Percentiles rank a stretch among this genome's conserved stretches.
These are phyloP conservation scores for Scheffersomyces segobiensis DNA, from an alignment of 1,139 yeast genomes.

Conservation along the genomic window DNA sequence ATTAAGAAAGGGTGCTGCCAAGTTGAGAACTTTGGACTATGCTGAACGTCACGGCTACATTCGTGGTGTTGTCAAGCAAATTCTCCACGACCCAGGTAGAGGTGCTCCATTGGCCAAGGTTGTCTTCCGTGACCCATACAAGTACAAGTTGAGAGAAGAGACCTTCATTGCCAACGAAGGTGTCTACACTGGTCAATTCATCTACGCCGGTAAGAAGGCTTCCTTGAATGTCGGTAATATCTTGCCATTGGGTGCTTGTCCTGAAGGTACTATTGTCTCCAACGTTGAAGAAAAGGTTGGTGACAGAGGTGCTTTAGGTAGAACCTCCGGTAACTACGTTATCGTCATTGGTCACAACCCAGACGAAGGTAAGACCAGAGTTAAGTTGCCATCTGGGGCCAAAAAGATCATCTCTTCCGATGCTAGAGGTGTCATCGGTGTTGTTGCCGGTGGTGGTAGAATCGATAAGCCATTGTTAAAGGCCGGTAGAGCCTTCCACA, in stretches of 20 bases:
- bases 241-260: slow-evolving; percentile 94
- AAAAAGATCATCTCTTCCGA: slow-evolving; percentile 93
- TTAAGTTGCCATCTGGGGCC: slow-evolving; percentile 98
- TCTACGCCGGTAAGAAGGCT: slow-evolving; percentile 99
- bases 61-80: slow-evolving; percentile 98
- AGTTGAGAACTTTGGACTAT: slow-evolving; percentile 97
- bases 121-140: slow-evolving; percentile 99
- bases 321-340: slow-evolving; percentile 99
- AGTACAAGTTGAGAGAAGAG: slow-evolving; percentile 96
- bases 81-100: slow-evolving; percentile 99
- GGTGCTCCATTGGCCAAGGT: slow-evolving; percentile 99
- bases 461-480: slow-evolving; percentile 98
- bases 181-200: slow-evolving; percentile 98
- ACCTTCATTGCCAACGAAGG: slow-evolving; percentile 99
- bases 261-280: slow-evolving; percentile 99
- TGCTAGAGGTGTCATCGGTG: slow-evolving; percentile 99
- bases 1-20: slow-evolving; percentile 99
- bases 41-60: slow-evolving; percentile 99
- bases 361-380: slow-evolving; percentile 98
- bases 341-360: slow-evolving; percentile 98
- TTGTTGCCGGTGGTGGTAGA: slow-evolving; percentile 47
- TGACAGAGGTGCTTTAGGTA: slow-evolving; percentile 99
- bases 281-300: slow-evolving; percentile 99
- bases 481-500: slow-evolving; percentile 99
- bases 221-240: slow-evolving; percentile 97